Conservation (phyloP, 2,329 filamentous ascomycete species). For the Emericellopsis cladophorae region DNA sequence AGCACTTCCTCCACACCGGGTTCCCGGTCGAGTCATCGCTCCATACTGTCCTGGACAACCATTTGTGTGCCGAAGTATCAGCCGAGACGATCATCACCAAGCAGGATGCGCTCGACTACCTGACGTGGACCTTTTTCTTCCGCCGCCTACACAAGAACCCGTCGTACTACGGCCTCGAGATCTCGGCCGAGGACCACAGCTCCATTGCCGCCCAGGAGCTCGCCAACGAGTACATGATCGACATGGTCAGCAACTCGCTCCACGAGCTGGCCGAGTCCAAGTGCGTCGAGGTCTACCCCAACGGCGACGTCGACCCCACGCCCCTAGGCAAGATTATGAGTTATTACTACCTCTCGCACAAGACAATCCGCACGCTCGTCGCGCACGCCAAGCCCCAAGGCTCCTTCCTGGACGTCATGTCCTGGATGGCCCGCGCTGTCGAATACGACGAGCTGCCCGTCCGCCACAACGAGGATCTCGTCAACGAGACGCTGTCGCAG, state of each 20-base stretch:
- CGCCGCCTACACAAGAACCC: slow-evolving; percentile 94
- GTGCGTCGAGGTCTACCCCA: slow-evolving; percentile 72
- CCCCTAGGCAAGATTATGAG: slow-evolving; percentile 97
- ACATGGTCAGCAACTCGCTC: slow-evolving; percentile 80
- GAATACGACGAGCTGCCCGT: slow-evolving; percentile 98
- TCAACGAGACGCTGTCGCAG: slow-evolving; percentile 80
- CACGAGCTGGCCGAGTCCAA: slow-evolving; percentile 70
- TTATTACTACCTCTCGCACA: slow-evolving; percentile 96
- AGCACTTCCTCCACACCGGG: slow-evolving; percentile 95
- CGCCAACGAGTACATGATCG: slow-evolving; percentile 90
- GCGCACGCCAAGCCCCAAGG: slow-evolving; percentile 63
- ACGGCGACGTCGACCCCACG: slow-evolving; percentile 81
- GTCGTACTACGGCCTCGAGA: slow-evolving; percentile 92
- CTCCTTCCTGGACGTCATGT: slow-evolving; percentile 68
- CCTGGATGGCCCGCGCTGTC: slow-evolving; percentile 85
- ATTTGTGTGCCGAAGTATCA: slow-evolving; percentile 88
- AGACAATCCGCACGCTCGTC: slow-evolving; percentile 78
- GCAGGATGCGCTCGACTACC: slow-evolving; percentile 92
- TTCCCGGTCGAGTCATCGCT: slow-evolving; percentile 95
- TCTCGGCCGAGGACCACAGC: slow-evolving; percentile 85
- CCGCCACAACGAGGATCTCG: slow-evolving; percentile 94
- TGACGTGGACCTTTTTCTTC: slow-evolving; percentile 99
- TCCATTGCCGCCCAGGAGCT: slow-evolving; percentile 72
- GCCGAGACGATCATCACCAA: slow-evolving; percentile 88
- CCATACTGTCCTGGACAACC: slow-evolving; percentile 93